Percentiles rank a stretch among this genome's conserved stretches.
Evolutionary conservation across 768 basidiomycete species (phyloP).

Genomic region (Candolleomyces aberdarensis): DNA sequence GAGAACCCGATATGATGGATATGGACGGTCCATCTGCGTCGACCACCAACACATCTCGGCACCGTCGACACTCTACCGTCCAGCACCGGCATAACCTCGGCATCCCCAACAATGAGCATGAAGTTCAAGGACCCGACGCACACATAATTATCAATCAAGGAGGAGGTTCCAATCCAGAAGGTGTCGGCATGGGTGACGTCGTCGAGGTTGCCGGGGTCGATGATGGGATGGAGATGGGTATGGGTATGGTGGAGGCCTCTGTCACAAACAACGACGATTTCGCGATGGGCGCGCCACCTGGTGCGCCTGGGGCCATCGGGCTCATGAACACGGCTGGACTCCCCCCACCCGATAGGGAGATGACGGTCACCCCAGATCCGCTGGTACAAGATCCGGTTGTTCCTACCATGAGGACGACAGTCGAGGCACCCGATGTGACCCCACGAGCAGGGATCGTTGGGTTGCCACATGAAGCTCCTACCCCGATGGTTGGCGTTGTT

Average conservation of each 20-base stretch:
- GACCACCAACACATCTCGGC: conserved; percentile 26
- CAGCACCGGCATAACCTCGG: conserved; percentile 31
- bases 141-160: conserved; percentile 45
- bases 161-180: conserved; percentile 18
- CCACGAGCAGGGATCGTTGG: conserved; percentile 61
- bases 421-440: conserved; percentile 54
- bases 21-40: conserved; percentile 27
- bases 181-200: conserved; percentile 8
- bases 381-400: neutral
- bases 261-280: conserved; percentile 85
- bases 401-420: conserved; percentile 24
- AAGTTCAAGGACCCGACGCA: conserved; percentile 26
- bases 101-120: conserved; percentile 38
- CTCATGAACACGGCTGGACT: no score
- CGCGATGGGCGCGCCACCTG: conserved; percentile 87
- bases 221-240: conserved; percentile 57
- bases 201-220: conserved; percentile 52
- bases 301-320: conserved; percentile 76
- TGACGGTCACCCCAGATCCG: no score
- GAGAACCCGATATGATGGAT: conserved; percentile 58
- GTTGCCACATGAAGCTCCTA: conserved; percentile 36
- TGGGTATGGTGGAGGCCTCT: conserved; percentile 20
- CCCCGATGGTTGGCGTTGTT: neutral
- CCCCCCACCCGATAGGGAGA: no score
- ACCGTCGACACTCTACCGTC: conserved; percentile 15